A percentile compares a stretch with the other conserved stretches of the same genome.
These are phyloP conservation scores for Paecilomyces dactylethromorphus DNA, from an alignment of 2,329 filamentous ascomycete species.

Conservation along the genomic window DNA sequence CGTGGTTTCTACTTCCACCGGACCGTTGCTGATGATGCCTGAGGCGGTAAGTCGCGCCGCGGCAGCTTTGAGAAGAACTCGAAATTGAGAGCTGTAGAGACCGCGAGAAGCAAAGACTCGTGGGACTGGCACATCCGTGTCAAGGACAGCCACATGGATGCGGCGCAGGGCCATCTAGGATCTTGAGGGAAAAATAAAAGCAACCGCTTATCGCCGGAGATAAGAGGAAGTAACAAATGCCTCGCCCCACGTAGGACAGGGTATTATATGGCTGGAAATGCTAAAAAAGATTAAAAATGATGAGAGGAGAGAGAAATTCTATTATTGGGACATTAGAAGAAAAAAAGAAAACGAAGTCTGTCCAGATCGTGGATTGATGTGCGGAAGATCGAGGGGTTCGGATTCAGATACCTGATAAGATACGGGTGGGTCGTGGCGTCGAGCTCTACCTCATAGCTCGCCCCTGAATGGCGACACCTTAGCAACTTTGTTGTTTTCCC, in stretches of 20 bases:
- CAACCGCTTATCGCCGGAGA: not conserved
- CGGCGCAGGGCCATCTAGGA: slow-evolving; percentile 9
- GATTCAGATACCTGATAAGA: no score
- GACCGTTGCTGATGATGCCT: slow-evolving; percentile 2
- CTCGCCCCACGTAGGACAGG: not conserved
- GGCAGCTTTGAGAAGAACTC: slow-evolving; percentile 22
- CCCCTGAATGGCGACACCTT: no score
- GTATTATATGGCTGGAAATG: not conserved
- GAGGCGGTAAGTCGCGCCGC: slow-evolving; percentile 18
- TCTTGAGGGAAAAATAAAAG: not conserved
- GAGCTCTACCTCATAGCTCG: no score
- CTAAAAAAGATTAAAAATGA: not conserved
- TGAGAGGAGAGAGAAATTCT: no score
- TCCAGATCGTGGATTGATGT: no score
- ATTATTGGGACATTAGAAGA: no score
- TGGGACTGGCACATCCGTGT: slow-evolving; percentile 29
- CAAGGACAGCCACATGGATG: slow-evolving; percentile 29
- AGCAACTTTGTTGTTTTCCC: no score
- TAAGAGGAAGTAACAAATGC: not conserved
- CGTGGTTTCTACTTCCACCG: slow-evolving; percentile 19
- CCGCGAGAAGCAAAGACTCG: slow-evolving; percentile 24
- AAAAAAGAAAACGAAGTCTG: no score
- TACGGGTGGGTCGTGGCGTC: no score
- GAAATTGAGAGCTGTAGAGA: slow-evolving; percentile 31
- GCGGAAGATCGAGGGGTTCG: no score